phyloP scores from a whole-genome alignment of 129 eudicot genomes.

The Cynara cardunculus region DNA sequence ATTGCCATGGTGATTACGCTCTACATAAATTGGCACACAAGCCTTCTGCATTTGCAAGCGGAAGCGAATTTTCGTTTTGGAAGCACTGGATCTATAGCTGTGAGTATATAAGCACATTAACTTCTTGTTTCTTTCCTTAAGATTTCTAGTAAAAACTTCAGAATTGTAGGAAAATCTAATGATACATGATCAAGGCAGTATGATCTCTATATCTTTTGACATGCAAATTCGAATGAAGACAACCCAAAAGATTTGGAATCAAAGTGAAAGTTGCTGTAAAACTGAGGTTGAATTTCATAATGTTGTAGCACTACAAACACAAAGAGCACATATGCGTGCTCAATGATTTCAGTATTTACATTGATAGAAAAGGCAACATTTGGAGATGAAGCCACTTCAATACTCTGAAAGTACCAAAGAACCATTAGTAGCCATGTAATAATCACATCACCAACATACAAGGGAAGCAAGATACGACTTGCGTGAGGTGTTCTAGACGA shows the following conservation, averaged over 20 bases:
- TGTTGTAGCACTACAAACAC: too few species aligned
- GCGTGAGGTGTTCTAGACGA: too few species aligned
- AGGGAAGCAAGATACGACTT: too few species aligned
- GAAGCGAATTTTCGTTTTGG: constrained; percentile 37
- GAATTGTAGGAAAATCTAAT: background rate
- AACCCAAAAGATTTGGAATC: background rate
- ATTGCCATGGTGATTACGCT: constrained; percentile 38
- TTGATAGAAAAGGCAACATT: too few species aligned
- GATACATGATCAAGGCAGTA: too few species aligned
- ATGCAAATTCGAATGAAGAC: background rate
- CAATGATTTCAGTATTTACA: too few species aligned
- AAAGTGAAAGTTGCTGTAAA: background rate
- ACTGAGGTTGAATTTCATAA: background rate
- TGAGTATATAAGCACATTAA: constrained; percentile 12
- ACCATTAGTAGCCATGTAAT: too few species aligned
- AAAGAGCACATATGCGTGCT: too few species aligned
- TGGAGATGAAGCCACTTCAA: too few species aligned
- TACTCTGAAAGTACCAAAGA: too few species aligned
- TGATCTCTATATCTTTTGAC: background rate
- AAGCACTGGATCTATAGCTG: constrained; percentile 41
- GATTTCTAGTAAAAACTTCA: background rate
- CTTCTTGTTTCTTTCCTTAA: background rate
- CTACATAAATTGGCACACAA: constrained; percentile 45
- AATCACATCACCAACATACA: too few species aligned
- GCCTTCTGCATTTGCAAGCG: constrained; percentile 57